Evolutionary conservation across 495 filamentous ascomycete species (phyloP), one percentile per base, ranked within the genome.

Genomic region (Coniosporium apollinis): DNA sequence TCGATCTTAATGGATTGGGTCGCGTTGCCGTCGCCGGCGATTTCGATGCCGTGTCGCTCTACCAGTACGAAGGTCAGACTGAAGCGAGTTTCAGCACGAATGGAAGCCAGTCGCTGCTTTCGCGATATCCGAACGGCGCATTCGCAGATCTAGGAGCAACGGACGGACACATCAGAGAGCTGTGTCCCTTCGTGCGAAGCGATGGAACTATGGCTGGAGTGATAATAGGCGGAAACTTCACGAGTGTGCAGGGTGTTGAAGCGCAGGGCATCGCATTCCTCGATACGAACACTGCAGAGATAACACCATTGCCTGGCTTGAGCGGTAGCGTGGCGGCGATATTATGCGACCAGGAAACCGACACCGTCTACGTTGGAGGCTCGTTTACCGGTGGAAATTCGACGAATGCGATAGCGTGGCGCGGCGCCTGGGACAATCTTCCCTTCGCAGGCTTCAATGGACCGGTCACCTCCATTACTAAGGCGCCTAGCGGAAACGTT

Each of bases 371-470:
- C 51, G 76, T 94, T 24, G 89, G 89, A 18, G 89, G 89, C 28
- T 74, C 72, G 41, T 94, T 96, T 50, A 72, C 65, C 11, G 73
- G 74, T 26, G 68, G 64, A 7, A 79, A 86, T 43, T 81, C 82
- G 21, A 79, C 79, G 11, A 94, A 99, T 58, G 89, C 84, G 11
- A 76, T 89, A 44, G 75, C 79, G 13, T 94, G 83, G 84, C 65
- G 65, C 8, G 65, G 69, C 19, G 67, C 59, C n/a, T 99, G 83
- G 86, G 73, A 71, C 33, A 80, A 83, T 47, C 58, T 99, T 41
- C 74, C 83, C 6, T 99, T 99, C 62, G 68, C 73, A 31, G 91
- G 89, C 19, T 87, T 99, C 57, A 94, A 94, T 62, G 85, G 84
- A 30, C 86, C 85, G 8, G 86, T 99, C 30, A 74, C 67, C 33